A percentile compares a stretch with the other conserved stretches of the same genome.
Evolutionary conservation across 768 basidiomycete species (phyloP).

Genomic region (Lactifluus piperatus): DNA sequence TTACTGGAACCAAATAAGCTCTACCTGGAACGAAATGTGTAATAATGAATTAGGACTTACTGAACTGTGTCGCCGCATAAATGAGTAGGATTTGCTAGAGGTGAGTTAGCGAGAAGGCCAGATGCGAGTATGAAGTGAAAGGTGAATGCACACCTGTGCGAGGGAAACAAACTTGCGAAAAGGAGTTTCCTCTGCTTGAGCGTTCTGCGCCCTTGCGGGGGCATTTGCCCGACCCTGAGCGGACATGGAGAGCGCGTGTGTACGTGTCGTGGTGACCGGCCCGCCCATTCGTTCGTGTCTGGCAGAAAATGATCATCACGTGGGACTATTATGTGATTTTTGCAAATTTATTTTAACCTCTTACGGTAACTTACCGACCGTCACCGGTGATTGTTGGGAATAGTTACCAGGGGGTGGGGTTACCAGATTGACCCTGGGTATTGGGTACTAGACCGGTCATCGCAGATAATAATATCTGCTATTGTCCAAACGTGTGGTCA

Average conservation of each 20-base stretch:
- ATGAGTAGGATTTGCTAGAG: constrained; percentile 59
- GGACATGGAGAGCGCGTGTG: neutral
- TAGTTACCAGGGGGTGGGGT: neutral
- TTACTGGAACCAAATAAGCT: constrained; percentile 29
- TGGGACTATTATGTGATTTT: too few species aligned
- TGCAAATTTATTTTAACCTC: too few species aligned
- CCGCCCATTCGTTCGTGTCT: neutral
- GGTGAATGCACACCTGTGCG: constrained; percentile 33
- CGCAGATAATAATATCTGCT: too few species aligned
- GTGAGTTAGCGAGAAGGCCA: neutral
- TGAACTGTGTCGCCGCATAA: constrained; percentile 57
- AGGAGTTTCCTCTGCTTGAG: constrained; percentile 29
- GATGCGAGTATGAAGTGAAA: neutral
- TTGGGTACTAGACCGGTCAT: neutral
- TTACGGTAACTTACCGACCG: too few species aligned
- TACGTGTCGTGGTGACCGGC: neutral
- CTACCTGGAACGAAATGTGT: neutral
- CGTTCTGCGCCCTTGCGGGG: constrained; percentile 10
- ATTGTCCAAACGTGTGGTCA: too few species aligned
- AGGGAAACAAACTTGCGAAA: constrained; percentile 31
- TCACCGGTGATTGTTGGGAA: too few species aligned
- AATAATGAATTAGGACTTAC: constrained; percentile 30
- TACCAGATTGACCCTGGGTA: neutral
- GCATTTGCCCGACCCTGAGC: constrained; percentile 10
- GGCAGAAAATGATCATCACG: too few species aligned